These are phyloP conservation scores for Vigna hirtella DNA, from an alignment of 306 rosid species.

Conservation along the genomic window DNA sequence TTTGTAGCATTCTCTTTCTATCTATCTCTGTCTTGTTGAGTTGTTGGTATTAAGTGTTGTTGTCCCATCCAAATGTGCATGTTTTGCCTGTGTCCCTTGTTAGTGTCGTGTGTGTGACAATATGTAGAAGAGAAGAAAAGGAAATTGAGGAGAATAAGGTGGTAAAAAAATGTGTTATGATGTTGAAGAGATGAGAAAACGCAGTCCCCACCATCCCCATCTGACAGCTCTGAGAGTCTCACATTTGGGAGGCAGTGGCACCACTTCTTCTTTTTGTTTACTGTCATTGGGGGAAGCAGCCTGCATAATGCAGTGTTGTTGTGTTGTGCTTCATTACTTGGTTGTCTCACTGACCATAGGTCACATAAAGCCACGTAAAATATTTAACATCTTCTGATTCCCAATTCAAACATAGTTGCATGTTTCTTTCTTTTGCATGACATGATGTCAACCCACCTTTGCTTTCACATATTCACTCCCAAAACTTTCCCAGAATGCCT, in stretches of 20 bases:
- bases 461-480: neutral
- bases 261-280: conserved; percentile 49
- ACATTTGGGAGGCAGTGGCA: conserved; percentile 45
- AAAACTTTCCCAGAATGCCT: neutral
- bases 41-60: conserved; percentile 51
- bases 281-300: conserved; percentile 44
- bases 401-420: conserved; percentile 27
- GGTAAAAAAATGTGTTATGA: neutral
- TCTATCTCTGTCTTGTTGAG: conserved; percentile 64
- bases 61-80: conserved; percentile 44
- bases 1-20: conserved; percentile 32
- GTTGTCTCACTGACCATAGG: conserved; percentile 39
- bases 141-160: neutral
- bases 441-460: conserved; percentile 11
- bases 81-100: neutral
- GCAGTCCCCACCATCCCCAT: conserved; percentile 48
- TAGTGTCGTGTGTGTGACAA: no score
- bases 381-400: conserved; percentile 31
- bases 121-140: neutral
- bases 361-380: conserved; percentile 34
- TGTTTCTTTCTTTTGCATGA: neutral
- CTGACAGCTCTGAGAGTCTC: conserved; percentile 44
- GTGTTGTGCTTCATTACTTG: conserved; percentile 40
- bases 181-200: conserved; percentile 53
- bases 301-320: conserved; percentile 41